A percentile compares a stretch with the other conserved stretches of the same genome.
phyloP scores from a whole-genome alignment of 2,329 filamentous ascomycete genomes.

The Aspergillus intermedius region DNA sequence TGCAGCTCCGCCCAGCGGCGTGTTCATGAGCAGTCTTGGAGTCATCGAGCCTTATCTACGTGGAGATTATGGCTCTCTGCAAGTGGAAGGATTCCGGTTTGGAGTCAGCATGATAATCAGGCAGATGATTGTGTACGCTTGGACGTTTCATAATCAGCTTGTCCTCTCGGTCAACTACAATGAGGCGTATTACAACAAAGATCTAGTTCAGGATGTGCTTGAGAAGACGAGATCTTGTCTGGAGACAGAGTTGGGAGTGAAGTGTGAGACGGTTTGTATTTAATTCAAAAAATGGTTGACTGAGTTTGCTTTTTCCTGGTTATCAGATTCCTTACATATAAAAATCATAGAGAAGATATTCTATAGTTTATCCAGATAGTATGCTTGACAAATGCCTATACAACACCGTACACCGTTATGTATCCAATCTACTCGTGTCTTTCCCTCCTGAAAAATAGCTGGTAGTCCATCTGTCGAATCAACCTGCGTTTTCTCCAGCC shows the following conservation, averaged over 20 bases:
- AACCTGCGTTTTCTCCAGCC: background rate
- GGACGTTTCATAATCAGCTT: slow-evolving; percentile 10
- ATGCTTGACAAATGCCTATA: no score
- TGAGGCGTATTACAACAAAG: slow-evolving; percentile 7
- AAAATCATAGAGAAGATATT: background rate
- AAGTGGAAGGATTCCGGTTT: slow-evolving; percentile 6
- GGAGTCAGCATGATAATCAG: slow-evolving; percentile 12
- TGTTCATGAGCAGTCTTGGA: slow-evolving; percentile 17
- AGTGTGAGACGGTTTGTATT: background rate
- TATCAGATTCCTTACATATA: background rate
- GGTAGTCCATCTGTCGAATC: background rate
- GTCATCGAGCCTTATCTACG: slow-evolving; percentile 11
- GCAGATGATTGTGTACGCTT: slow-evolving; percentile 12
- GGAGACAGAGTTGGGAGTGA: background rate
- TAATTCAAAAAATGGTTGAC: background rate
- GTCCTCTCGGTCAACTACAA: slow-evolving; percentile 12
- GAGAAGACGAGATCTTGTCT: background rate
- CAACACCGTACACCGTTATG: background rate
- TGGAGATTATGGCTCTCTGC: slow-evolving; percentile 15
- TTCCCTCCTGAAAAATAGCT: background rate
- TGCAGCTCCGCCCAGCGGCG: slow-evolving; percentile 20
- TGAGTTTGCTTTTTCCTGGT: background rate
- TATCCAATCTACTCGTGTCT: background rate
- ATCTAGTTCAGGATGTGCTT: background rate
- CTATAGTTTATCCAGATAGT: background rate